These are phyloP conservation scores for Colletotrichum orbiculare DNA, from an alignment of 2,329 filamentous ascomycete species.

Conservation along the genomic window DNA sequence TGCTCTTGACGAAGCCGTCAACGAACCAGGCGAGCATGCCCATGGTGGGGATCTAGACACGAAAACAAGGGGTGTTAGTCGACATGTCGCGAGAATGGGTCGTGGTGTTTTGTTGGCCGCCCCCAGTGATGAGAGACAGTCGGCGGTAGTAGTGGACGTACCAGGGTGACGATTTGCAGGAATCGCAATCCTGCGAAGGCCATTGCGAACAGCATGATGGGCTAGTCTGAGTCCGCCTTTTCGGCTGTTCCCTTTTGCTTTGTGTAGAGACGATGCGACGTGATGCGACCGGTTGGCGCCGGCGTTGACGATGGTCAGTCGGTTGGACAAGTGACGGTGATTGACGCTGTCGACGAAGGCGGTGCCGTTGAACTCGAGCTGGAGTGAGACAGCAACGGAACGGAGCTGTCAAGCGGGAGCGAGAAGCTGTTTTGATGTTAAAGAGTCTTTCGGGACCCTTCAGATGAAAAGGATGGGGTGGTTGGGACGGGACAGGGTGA, in stretches of 20 bases:
- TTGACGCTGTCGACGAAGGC: neutral
- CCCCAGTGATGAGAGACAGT: neutral
- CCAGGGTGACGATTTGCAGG: constrained; percentile 71
- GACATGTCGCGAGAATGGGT: neutral
- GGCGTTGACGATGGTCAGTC: no score
- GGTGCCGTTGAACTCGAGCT: constrained; percentile 9
- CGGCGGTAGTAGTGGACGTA: constrained; percentile 47
- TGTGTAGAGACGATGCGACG: neutral
- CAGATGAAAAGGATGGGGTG: constrained; percentile 23
- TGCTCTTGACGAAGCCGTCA: constrained; percentile 65
- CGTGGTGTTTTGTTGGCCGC: neutral
- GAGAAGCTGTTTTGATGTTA: neutral
- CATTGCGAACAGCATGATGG: constrained; percentile 70
- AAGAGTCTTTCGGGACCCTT: constrained; percentile 3
- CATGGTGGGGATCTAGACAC: constrained; percentile 68
- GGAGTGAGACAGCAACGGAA: constrained; percentile 1
- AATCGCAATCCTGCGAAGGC: constrained; percentile 73
- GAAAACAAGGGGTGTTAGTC: neutral
- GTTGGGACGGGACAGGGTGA: constrained; percentile 26
- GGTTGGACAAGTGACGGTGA: neutral
- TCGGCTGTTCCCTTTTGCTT: neutral
- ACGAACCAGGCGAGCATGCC: constrained; percentile 77
- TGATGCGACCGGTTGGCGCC: constrained; percentile 2
- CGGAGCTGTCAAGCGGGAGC: neutral
- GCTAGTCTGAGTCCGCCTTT: constrained; percentile 11